These are phyloP conservation scores for Cutaneotrichosporon dermatis DNA, from an alignment of 1,284 basidiomycete genomes.

Conservation along the genomic window DNA sequence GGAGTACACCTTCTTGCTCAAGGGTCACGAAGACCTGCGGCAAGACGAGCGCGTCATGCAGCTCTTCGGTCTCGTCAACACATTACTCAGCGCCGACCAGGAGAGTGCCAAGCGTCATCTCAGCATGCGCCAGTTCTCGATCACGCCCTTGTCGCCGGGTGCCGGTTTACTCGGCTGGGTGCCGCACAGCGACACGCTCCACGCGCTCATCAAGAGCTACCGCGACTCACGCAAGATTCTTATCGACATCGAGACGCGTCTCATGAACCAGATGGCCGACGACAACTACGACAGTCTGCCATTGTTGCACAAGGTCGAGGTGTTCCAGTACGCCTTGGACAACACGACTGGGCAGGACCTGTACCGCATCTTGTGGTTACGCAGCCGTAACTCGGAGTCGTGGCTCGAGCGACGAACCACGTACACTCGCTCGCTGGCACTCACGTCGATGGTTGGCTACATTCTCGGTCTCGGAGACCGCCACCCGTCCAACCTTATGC, in stretches of 20 bases:
- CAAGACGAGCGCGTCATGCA: slow-evolving; percentile 99
- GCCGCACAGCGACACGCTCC: slow-evolving; percentile 94
- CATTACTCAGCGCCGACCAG: slow-evolving; percentile 84
- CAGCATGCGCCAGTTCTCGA: slow-evolving; percentile 88
- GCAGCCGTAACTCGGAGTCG: slow-evolving; percentile 89
- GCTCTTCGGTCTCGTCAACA: slow-evolving; percentile 95
- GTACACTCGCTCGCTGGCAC: slow-evolving; percentile 90
- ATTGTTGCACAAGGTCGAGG: slow-evolving; percentile 95
- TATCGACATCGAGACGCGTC: slow-evolving; percentile 94
- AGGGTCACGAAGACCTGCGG: slow-evolving; percentile 98
- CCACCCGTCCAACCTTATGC: slow-evolving; percentile 91
- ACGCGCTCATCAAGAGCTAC: slow-evolving; percentile 94
- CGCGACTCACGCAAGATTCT: slow-evolving; percentile 92
- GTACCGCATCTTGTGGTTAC: slow-evolving; percentile 97
- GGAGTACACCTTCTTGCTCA: slow-evolving; percentile 89
- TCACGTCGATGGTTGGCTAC: slow-evolving; percentile 96
- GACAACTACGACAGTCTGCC: slow-evolving; percentile 90
- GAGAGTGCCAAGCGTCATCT: slow-evolving; percentile 94
- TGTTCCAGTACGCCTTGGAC: slow-evolving; percentile 97
- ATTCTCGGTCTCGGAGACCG: slow-evolving; percentile 97
- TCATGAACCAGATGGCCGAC: slow-evolving; percentile 99
- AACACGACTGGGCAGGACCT: slow-evolving; percentile 98
- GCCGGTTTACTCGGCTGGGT: slow-evolving; percentile 96
- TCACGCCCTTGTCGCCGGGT: slow-evolving; percentile 93
- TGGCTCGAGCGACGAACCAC: slow-evolving; percentile 97